Conservation (phyloP, 2,329 filamentous ascomycete genomes). For the Didymella glomerata region DNA sequence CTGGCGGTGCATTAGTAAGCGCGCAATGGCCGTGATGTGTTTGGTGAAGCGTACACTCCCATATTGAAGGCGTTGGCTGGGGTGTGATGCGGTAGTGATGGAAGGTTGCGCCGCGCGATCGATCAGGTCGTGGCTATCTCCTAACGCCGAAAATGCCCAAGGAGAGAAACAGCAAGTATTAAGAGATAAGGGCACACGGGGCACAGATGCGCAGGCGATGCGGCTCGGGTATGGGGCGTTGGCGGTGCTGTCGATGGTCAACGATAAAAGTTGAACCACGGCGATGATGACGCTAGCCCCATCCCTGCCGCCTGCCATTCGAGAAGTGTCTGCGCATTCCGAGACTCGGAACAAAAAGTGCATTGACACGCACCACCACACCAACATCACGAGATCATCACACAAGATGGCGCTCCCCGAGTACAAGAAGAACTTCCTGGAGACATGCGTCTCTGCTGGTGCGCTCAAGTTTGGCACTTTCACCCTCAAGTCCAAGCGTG, state of each 20-base stretch:
- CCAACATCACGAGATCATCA: not conserved
- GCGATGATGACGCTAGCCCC: conserved; percentile 32
- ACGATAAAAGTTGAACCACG: conserved; percentile 43
- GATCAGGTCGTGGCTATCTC: conserved; percentile 26
- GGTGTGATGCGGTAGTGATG: conserved; percentile 28
- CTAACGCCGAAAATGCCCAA: conserved; percentile 33
- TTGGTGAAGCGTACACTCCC: conserved; percentile 43
- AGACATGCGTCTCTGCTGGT: conserved; percentile 71
- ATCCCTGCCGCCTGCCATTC: conserved; percentile 23
- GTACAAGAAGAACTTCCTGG: conserved; percentile 74
- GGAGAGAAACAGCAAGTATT: conserved; percentile 22
- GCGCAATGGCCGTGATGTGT: not conserved
- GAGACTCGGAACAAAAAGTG: conserved; percentile 42
- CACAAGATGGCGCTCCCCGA: conserved; percentile 41
- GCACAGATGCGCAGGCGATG: conserved; percentile 42
- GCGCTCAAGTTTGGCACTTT: conserved; percentile 84
- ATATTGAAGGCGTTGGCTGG: conserved; percentile 38
- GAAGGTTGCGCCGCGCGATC: conserved; percentile 32
- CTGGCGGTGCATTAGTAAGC: conserved; percentile 25
- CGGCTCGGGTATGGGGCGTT: conserved; percentile 29
- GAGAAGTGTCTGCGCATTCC: conserved; percentile 42
- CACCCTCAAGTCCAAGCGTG: conserved; percentile 90
- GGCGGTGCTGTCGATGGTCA: conserved; percentile 27
- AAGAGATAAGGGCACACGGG: conserved; percentile 20
- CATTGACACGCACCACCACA: conserved; percentile 6